Base-by-base conservation (phyloP, 345 rosid species). In the Camelina sativa region DNA sequence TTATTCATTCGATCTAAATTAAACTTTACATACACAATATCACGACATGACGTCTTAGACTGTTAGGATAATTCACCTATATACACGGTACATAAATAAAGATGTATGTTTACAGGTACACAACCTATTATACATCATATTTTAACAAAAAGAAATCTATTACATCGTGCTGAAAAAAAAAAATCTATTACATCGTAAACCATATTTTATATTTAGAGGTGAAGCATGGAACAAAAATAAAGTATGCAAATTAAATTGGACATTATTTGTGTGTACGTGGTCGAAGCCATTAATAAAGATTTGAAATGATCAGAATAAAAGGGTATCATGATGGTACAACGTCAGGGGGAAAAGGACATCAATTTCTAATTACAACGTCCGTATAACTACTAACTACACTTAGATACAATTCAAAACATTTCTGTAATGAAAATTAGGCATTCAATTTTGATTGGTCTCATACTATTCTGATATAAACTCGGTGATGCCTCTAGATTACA, bases 231-330 rank as follows among this genome's bases (percentile, higher is more conserved):
- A 57, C 57, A 41, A 60, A 35, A 19, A 51, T 52, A 62, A 62
- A 44, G 59, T 23, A 53, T 23, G 52, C 44, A 52, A 52, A 61
- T 41, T 19, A 52, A 52, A 61, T 32, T 19, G 52, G 65, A 46
- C 35, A 61, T 35, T 32, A 67, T 67, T 30, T 61, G 56, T 51
- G 56, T 52, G 63, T 17, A 17, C 17, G 17, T 44, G 32, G 51
- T 76, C 67, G 54, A 69, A 69, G 50, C 74, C 74, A 68, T 32
- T 71, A 53, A 53, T 43, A 76, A 69, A 76, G 43, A 46, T 62
- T 63, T 62, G 5, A 52, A 43, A 52, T 68, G 41, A 62, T 62
- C 68, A 20, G 30, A 67, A 22, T 59, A 51, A 38, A 64, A 56
- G 59, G 50, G 38, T 15, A 19, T 59, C 67, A 30, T 67, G 48